phyloP scores from a whole-genome alignment of 75 land plant genomes.

The Cupressus sempervirens region DNA sequence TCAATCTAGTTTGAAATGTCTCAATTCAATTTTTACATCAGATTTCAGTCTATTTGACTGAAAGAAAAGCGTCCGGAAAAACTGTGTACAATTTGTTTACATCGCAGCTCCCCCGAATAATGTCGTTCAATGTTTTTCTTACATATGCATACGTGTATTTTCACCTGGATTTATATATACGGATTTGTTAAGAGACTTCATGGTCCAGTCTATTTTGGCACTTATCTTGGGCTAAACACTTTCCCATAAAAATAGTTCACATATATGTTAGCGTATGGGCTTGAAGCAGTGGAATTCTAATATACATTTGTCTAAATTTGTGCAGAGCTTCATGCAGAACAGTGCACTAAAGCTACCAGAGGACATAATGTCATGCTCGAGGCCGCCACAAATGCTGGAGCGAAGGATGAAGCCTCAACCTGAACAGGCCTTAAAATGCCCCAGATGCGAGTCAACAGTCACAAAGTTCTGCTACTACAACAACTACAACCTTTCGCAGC shows the following conservation, averaged over 20 bases:
- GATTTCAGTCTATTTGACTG: too few species aligned
- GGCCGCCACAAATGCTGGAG: slow-evolving; percentile 7
- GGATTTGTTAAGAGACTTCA: neutral
- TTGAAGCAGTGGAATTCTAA: neutral
- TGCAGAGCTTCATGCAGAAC: slow-evolving; percentile 10
- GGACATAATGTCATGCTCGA: slow-evolving; percentile 12
- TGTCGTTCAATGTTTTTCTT: neutral
- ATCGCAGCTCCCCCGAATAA: neutral
- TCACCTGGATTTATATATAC: neutral
- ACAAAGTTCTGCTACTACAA: slow-evolving; percentile 20
- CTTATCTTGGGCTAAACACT: neutral
- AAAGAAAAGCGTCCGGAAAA: too few species aligned
- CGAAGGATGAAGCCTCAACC: slow-evolving; percentile 10
- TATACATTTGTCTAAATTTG: neutral
- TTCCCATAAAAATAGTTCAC: neutral
- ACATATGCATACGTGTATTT: neutral
- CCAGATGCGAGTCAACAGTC: slow-evolving; percentile 13
- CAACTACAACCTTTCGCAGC: slow-evolving; percentile 13
- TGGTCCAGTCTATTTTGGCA: neutral
- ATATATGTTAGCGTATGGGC: neutral
- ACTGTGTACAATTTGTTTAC: too few species aligned
- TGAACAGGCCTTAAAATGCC: slow-evolving; percentile 16
- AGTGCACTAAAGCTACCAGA: slow-evolving; percentile 6
- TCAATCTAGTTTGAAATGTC: neutral
- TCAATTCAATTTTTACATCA: neutral